These are phyloP conservation scores for Posidonia australis DNA, from an alignment of 106 monocot genomes.

Conservation along the genomic window DNA sequence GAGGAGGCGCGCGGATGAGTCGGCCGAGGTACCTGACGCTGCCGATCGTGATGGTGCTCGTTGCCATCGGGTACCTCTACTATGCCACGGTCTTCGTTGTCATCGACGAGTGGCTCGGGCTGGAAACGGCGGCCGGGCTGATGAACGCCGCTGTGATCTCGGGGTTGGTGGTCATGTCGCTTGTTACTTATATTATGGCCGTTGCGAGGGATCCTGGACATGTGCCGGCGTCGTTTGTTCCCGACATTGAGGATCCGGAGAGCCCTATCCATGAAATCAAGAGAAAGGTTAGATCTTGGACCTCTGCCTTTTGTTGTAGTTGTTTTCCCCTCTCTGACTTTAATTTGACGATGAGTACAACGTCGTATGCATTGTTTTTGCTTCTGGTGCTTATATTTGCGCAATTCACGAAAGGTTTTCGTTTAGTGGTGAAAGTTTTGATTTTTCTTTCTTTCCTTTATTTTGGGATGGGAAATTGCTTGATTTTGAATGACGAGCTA, in stretches of 20 bases:
- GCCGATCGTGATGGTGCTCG: slow-evolving; percentile 39
- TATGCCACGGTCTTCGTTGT: slow-evolving; percentile 29
- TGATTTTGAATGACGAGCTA: too few relatives aligned
- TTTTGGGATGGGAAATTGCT: too few relatives aligned
- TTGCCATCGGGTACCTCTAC: slow-evolving; percentile 31
- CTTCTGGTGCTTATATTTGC: too few relatives aligned
- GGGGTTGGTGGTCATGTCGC: slow-evolving; percentile 19
- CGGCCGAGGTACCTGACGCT: slow-evolving; percentile 43
- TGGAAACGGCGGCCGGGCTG: slow-evolving; percentile 17
- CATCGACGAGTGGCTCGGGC: slow-evolving; percentile 23
- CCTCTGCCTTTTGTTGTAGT: neutral
- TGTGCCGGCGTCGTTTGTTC: slow-evolving; percentile 41
- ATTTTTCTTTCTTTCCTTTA: too few relatives aligned
- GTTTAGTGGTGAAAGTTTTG: too few relatives aligned
- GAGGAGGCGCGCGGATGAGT: slow-evolving; percentile 15
- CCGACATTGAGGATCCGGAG: slow-evolving; percentile 47
- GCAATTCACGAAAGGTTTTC: too few relatives aligned
- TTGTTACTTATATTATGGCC: slow-evolving; percentile 44
- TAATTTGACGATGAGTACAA: too few relatives aligned
- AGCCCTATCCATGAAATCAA: slow-evolving; percentile 59
- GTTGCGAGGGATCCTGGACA: slow-evolving; percentile 40
- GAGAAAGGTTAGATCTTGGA: slow-evolving; percentile 35
- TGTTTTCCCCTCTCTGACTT: neutral
- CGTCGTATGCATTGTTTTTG: too few relatives aligned
- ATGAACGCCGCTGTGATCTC: slow-evolving; percentile 40